Evolutionary conservation across 306 rosid species (phyloP), one percentile per base, ranked within the genome.

Genomic region (Cicer cuneatum): DNA sequence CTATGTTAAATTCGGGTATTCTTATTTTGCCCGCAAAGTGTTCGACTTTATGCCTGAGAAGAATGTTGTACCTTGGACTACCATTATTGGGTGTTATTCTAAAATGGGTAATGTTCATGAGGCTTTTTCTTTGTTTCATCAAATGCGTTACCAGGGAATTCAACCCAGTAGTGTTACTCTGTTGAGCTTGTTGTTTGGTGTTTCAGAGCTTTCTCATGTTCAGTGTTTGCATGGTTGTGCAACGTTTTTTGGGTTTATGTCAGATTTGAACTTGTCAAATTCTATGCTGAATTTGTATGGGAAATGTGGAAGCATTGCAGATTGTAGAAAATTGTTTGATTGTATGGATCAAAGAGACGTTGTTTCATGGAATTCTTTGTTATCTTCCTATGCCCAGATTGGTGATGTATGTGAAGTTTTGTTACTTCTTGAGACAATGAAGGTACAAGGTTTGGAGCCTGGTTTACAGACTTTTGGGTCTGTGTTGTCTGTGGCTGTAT

Each of bases 1-100:
- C 47, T 89, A 91, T 6, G 83, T 83, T 6, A 89, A 86, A 49
- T 86, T 84, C 7, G 84, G 89, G 18, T 35, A 2, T 67, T 8
- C 52, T 5, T 1, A 52, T 24, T 2, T 19, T 83, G 97, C 97
- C 16, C 88, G 84, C 49, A 84, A 83, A 56, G 82, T 89, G 49
- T 91, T 91, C 6, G 85, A 89, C 35, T 66, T 49, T 60, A 89
- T 91, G 97, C 86, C 89, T 29, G 83, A 75, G 2, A 89, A 84
- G 35, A 86, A 89, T 38, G 87, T 91, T 63, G 94, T 91, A 61
- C 94, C 97, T 67, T 91, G 94, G 92, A 91, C 97, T 29, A 78
- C 89, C n/a, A 80, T 91, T 45, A 91, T 91, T 5, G 94, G 97
- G 73, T 89, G 86, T 75, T 86, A 86, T 80, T 83, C 92, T 1